Percentiles rank a stretch among this genome's conserved stretches.
Evolutionary conservation across 345 rosid genomes (phyloP).

Genomic region (Sonneratia caseolaris): DNA sequence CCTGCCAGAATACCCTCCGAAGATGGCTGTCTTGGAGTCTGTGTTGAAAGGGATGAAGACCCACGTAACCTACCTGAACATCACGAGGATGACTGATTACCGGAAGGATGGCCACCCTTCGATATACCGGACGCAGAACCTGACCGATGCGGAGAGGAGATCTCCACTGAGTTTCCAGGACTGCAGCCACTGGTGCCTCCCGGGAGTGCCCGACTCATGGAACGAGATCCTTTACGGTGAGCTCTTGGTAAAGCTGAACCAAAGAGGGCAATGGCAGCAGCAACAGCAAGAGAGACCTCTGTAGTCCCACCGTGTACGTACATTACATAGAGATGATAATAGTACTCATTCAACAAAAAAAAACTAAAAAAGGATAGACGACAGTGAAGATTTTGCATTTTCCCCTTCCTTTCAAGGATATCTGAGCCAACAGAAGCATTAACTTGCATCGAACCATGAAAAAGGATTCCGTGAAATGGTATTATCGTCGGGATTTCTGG

Average conservation of each 20-base stretch:
- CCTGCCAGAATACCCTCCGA: conserved; percentile 52
- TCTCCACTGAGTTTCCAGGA: conserved; percentile 63
- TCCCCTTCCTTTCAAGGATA: no score
- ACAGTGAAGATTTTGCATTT: no score
- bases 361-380: no score
- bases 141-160: conserved; percentile 34
- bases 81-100: conserved; percentile 74
- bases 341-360: neutral
- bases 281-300: neutral
- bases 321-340: conserved; percentile 7
- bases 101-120: conserved; percentile 96
- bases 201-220: conserved; percentile 94
- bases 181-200: conserved; percentile 99
- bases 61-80: conserved; percentile 68
- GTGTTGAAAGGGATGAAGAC: conserved; percentile 72
- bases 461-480: no score
- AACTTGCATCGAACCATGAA: neutral
- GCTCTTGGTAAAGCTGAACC: conserved; percentile 43
- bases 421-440: neutral
- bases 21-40: conserved; percentile 71
- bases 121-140: conserved; percentile 49
- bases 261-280: conserved; percentile 17
- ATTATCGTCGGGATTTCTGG: no score
- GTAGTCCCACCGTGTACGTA: conserved; percentile 6
- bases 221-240: conserved; percentile 78